A percentile compares a stretch with the other conserved stretches of the same genome.
These are phyloP conservation scores for Cyberlindnera amylophila DNA, from an alignment of 805 yeast species.

Conservation along the genomic window DNA sequence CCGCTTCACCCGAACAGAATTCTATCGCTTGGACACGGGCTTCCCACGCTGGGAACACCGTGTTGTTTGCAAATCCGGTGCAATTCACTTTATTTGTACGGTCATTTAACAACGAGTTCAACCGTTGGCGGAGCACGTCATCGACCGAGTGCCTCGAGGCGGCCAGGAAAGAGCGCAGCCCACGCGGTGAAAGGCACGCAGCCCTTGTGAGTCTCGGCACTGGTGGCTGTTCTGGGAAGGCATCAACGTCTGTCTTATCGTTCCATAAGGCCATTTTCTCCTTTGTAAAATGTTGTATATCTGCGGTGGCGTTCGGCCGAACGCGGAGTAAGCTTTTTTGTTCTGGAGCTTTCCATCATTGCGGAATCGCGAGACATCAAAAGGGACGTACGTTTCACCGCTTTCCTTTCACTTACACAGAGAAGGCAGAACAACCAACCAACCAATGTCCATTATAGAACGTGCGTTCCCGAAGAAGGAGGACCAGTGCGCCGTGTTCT, in stretches of 20 bases:
- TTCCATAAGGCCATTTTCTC: constrained; percentile 26
- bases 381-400: not conserved
- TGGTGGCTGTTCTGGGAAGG: constrained; percentile 20
- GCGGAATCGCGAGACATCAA: too few species aligned
- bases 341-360: too few species aligned
- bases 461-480: constrained; percentile 6
- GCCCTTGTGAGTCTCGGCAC: constrained; percentile 28
- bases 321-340: too few species aligned
- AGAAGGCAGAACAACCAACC: not conserved
- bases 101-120: constrained; percentile 35
- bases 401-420: too few species aligned
- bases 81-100: not conserved
- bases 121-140: constrained; percentile 41
- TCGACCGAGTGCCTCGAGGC: constrained; percentile 38
- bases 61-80: constrained; percentile 33
- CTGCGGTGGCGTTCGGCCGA: not conserved
- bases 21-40: constrained; percentile 36
- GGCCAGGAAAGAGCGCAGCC: constrained; percentile 34
- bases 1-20: constrained; percentile 39
- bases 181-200: constrained; percentile 33
- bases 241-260: constrained; percentile 11
- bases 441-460: constrained; percentile 6
- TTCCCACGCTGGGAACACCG: constrained; percentile 47
- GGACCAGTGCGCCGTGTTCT: constrained; percentile 10
- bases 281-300: too few species aligned